Evolutionary conservation across 345 rosid species (phyloP), one percentile per base, ranked within the genome.

Genomic region (Eutrema heterophyllum): DNA sequence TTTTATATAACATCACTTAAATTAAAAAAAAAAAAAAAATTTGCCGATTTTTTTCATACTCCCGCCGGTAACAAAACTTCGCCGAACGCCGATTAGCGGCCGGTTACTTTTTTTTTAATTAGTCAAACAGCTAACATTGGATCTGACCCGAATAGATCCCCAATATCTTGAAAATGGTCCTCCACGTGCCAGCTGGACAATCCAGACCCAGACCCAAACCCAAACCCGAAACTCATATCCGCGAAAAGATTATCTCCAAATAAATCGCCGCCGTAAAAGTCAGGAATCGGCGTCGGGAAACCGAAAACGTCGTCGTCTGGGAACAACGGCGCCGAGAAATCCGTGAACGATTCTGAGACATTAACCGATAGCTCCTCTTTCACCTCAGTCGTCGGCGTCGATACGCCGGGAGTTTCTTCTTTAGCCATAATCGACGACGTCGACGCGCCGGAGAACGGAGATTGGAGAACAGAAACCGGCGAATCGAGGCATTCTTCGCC

Each of bases 381-480:
- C 1, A 59, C 54, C 45, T 11, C 63, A 36, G 5, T 9, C 50
- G 15, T 14, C 40, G 40, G 6, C 32, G 43, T 38, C 24, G 36
- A 58, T 5, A 13, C 18, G n/a, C 26, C 58, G 50, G 41, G 1
- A 3, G 27, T 53, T 54, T 84, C 90, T 29, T 71, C 65, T 45
- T 58, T 46, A 0, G 33, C 66, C 12, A 45, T 3, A 14, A 21
- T 6, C 9, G 0, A 51, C 44, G 29, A 40, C 63, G 63, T 50
- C 0, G 54, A 76, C 24, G 32, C 58, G 2, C 67, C 52, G 16
- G 40, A 88, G 88, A 32, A 89, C 84, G 16, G 93, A 86, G 36
- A 78, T 72, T 1, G 97, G 83, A 95, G 92, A 12, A 92, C 96
- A 3, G 99, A 91, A 27, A 81, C 84, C 4, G 99, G 99, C 13